Percentiles rank a stretch among this genome's conserved stretches.
These are phyloP conservation scores for Magnaporthiopsis incrustans DNA, from an alignment of 2,329 filamentous ascomycete species.

Conservation along the genomic window DNA sequence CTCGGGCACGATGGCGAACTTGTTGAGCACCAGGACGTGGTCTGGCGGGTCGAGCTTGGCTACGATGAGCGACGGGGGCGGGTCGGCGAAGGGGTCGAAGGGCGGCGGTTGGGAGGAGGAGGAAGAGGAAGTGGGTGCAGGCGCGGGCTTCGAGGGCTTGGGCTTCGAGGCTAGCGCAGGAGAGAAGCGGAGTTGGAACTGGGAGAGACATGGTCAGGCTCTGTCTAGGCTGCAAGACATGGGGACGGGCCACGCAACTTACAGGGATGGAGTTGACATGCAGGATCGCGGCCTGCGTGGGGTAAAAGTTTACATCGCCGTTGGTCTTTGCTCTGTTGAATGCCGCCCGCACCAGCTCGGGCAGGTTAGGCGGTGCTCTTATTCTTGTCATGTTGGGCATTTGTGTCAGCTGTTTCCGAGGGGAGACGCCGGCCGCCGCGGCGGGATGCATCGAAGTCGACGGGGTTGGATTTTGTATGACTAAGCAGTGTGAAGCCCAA, in stretches of 20 bases:
- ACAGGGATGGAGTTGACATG: constrained; percentile 35
- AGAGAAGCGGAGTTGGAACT: constrained; percentile 70
- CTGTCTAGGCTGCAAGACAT: too few species aligned
- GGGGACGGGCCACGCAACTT: neutral
- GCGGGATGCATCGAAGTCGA: constrained; percentile 19
- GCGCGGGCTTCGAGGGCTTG: constrained; percentile 32
- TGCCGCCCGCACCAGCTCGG: constrained; percentile 39
- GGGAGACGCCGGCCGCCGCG: neutral
- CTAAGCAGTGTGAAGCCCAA: neutral
- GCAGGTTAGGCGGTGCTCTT: constrained; percentile 37
- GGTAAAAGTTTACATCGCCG: constrained; percentile 45
- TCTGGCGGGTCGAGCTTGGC: constrained; percentile 29
- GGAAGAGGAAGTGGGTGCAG: constrained; percentile 10
- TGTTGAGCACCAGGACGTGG: constrained; percentile 65
- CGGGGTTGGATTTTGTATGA: constrained; percentile 13
- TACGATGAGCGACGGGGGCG: constrained; percentile 45
- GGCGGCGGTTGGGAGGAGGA: constrained; percentile 19
- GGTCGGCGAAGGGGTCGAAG: constrained; percentile 59
- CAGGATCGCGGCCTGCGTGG: constrained; percentile 44
- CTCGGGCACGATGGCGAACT: constrained; percentile 62
- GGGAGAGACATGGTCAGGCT: neutral
- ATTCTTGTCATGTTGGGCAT: constrained; percentile 21
- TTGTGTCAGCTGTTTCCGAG: neutral
- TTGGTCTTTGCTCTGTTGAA: constrained; percentile 39
- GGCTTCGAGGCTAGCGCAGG: constrained; percentile 62